Base-by-base conservation (phyloP, 352 stramenopile genomes). In the Pythium volutum region DNA sequence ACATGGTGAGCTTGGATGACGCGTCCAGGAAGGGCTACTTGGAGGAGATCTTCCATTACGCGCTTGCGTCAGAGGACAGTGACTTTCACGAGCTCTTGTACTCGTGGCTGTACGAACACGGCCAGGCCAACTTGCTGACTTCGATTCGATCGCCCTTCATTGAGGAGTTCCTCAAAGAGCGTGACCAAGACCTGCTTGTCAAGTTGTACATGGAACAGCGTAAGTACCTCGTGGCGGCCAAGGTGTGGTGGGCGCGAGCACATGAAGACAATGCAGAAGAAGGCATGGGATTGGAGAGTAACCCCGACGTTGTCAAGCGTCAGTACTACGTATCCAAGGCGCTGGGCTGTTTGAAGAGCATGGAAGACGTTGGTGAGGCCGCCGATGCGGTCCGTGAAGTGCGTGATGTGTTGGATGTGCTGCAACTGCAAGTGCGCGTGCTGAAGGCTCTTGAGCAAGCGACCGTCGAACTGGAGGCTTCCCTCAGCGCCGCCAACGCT, bases 161-260 rank as follows among this genome's bases (percentile, higher is more conserved):
- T 56, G 86, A 95, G 69, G 78, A 82, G 7, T 95, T 93, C 53
- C 51, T 95, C 23, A 88, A 93, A 66, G 74, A 80, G 46, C 88
- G 88, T 56, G 84, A 95, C 53, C 80, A 92, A 64, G 84, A 95
- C 62, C 59, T 95, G 34, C 76, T 95, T 11, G 77, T 95, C 36
- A 87, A 91, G 64, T 72, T 89, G 43, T 93, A 95, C 64, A 91
- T 95, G 81, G 79, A 92, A 20, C 84, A 93, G 54, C 79, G 87
- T 23, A 91, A 91, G 62, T 95, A 91, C 61, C 69, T 95, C 23
- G 68, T 89, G 8, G 86, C 86, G 0, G 86, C 86, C 0, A 91
- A 93, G 59, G 81, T 93, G 2, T 93, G 85, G 80, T 95, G 86
- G 86, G 66, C 73, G 2, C 82, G 82, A 22, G 86, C 84, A 0